Evolutionary conservation across 768 basidiomycete genomes (phyloP), one percentile per base, ranked within the genome.

Genomic region (Dentipellis sp.): DNA sequence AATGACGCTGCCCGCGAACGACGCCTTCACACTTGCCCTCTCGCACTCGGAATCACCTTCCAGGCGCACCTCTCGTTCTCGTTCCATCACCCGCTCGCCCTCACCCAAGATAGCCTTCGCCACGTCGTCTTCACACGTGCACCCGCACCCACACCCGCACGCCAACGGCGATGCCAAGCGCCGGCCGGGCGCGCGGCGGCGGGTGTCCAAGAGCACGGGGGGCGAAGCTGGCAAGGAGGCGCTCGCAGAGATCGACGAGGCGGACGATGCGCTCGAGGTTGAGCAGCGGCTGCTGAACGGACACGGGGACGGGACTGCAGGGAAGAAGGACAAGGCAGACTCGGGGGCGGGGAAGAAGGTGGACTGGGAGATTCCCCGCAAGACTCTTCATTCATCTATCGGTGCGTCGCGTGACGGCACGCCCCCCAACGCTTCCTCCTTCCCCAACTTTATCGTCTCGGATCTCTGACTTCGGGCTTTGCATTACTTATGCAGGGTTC

Each of bases 321-420:
- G 49, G 38, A 45, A 29, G 22, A 29, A 53, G 23, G 46, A 51
- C 19, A 23, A 42, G 14, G 29, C 35, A 36, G 39, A 21, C 29
- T 38, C n/a, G 29, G 29, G 50, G 36, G 23, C 37, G 2, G 36
- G 11, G 16, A 62, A 62, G 52, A 62, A 58, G 8, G 63, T 89
- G 34, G 88, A 94, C 70, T 93, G 87, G 84, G 94, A 97, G 70
- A 84, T 97, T 51, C 94, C 94, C 0, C 73, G 94, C 60, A 97
- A 97, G 69, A 70, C 81, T 10, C 68, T 97, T 46, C 94, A 97
- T 69, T 87, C 88, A 11, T 90, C 88, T 3, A 95, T 95, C 58
- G 93, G 92, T 91, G 40, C 34, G 84, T 76, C 53, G 58, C 35
- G 61, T 60, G 55, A 55, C 51, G 38, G 29, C 29, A 6, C 29